phyloP scores from a whole-genome alignment of 352 stramenopile genomes.

The Phytophthora macrochlamydospora region DNA sequence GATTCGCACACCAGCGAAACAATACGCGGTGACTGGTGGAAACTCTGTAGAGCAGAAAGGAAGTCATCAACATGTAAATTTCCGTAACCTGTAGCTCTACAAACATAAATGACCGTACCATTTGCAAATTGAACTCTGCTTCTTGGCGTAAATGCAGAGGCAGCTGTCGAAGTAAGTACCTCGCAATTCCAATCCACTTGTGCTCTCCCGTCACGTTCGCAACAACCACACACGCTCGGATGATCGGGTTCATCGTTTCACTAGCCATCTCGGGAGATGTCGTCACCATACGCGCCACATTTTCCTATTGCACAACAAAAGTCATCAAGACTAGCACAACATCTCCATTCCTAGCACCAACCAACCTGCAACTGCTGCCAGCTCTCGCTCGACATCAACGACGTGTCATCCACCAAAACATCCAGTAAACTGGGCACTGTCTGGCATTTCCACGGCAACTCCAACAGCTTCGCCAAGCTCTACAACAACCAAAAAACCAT shows the following conservation, averaged over 20 bases:
- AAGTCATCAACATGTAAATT: constrained; percentile 5
- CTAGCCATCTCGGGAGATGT: constrained; percentile 36
- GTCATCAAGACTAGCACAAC: background rate
- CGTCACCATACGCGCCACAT: constrained; percentile 51
- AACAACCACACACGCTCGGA: constrained; percentile 68
- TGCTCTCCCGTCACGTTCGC: constrained; percentile 44
- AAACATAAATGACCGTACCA: constrained; percentile 38
- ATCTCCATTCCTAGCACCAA: constrained; percentile 3
- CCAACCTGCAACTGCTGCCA: constrained; percentile 65
- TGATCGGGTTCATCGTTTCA: constrained; percentile 64
- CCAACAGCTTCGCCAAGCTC: constrained; percentile 66
- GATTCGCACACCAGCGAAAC: constrained; percentile 58
- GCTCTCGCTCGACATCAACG: constrained; percentile 45
- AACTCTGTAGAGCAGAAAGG: constrained; percentile 32
- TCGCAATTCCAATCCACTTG: constrained; percentile 60
- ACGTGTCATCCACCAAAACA: constrained; percentile 52
- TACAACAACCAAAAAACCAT: constrained; percentile 13
- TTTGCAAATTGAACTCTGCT: constrained; percentile 81
- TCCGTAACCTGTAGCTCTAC: background rate
- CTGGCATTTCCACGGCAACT: constrained; percentile 62
- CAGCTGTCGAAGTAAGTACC: constrained; percentile 56
- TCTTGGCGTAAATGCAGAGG: constrained; percentile 64
- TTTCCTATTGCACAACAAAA: constrained; percentile 35
- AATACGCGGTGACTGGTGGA: constrained; percentile 61
- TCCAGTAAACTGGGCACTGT: constrained; percentile 67